phyloP scores from a whole-genome alignment of 768 basidiomycete genomes.

The Brasilioporus rufonigricans region DNA sequence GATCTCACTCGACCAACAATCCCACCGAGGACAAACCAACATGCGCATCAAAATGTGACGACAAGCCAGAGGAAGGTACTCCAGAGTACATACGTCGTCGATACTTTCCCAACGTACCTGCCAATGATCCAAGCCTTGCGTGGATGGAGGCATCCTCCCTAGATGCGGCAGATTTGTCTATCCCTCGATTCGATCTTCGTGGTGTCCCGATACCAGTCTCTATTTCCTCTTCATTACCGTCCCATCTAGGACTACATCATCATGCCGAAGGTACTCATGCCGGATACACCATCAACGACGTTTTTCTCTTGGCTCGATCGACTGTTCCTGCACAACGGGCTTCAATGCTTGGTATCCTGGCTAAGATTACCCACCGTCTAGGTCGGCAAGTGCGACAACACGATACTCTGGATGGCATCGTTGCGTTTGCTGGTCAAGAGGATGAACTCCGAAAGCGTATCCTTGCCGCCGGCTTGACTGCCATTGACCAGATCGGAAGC shows the following conservation, averaged over 20 bases:
- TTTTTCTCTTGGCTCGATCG: conserved; percentile 76
- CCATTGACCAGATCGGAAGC: conserved; percentile 61
- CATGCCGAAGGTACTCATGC: conserved; percentile 76
- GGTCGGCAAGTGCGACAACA: conserved; percentile 14
- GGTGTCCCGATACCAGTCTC: conserved; percentile 63
- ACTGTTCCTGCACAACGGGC: conserved; percentile 83
- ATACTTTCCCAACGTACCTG: conserved; percentile 73
- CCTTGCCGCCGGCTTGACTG: conserved; percentile 64
- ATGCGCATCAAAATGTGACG: not conserved
- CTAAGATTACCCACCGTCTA: conserved; percentile 47
- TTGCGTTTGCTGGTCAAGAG: conserved; percentile 32
- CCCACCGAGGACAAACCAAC: not conserved
- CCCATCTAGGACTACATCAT: conserved; percentile 87
- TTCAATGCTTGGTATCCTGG: conserved; percentile 74
- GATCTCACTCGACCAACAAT: conserved; percentile 1
- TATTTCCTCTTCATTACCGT: conserved; percentile 60
- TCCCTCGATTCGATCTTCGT: conserved; percentile 71
- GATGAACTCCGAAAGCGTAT: conserved; percentile 55
- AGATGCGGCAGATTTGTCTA: conserved; percentile 17
- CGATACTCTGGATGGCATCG: not conserved
- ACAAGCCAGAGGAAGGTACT: conserved; percentile 61
- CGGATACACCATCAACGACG: conserved; percentile 86
- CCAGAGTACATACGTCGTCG: conserved; percentile 81
- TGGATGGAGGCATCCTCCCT: conserved; percentile 58
- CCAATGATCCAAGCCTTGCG: conserved; percentile 69